Base-by-base conservation (phyloP, 148 eudicot genomes). In the Silene latifolia region DNA sequence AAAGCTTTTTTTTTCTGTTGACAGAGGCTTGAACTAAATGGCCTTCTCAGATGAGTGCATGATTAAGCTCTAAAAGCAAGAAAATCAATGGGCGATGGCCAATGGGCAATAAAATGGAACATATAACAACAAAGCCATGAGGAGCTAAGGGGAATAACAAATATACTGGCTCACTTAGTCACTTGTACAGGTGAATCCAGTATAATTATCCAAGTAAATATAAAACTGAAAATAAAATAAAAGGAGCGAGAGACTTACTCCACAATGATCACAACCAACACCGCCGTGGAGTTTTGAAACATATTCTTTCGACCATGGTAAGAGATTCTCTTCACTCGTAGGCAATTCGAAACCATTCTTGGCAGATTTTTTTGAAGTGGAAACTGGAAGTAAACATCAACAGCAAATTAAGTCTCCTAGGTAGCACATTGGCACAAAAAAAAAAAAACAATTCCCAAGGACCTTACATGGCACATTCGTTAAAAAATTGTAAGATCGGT, bases 201-300 rank as follows among this genome's bases (percentile, higher is more conserved):
- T 66, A 44, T 32, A 39, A 39, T 39, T 5, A 39, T 32, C 35
- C 35, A 39, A 39, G 44, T 39, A 15, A 51, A 12, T 51, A 51
- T 14, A 15, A 14, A 51, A 51, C 17, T 51, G 18, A 51, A 5
- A 42, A 5, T 48, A 48, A 24, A 10, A 19, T 42, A 32, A 68
- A 63, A 63, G 23, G 32, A 0, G 48, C n/a, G 62, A 79, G 79
- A 59, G 23, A 60, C 74, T 85, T 82, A 92, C 97, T 87, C 95
- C 97, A 67, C 97, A 92, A 77, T 74, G 74, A 79, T 92, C 97
- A 78, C 97, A 92, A 69, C 97, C 95, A 76, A 24, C 82, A 71
- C 83, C 87, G 17, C 63, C 3, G 67, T 92, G 93, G 73, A 87
- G 75, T 21, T 83, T 82, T 65, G 87, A 74, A 70, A 75, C 78